These are phyloP conservation scores for Ceratobasidium sp. DNA, from an alignment of 1,284 basidiomycete species.

Conservation along the genomic window DNA sequence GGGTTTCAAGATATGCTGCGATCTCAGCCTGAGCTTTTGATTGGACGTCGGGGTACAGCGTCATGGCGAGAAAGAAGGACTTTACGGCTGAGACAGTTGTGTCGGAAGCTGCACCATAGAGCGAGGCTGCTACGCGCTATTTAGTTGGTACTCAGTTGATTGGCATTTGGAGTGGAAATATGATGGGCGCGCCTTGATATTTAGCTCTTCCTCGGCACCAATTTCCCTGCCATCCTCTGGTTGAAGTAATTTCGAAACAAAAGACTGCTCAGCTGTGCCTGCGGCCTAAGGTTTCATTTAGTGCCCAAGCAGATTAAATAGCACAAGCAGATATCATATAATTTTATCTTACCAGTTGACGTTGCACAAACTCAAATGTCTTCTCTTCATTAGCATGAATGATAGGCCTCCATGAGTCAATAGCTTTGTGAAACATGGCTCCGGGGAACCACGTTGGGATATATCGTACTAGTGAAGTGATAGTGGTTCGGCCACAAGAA, in stretches of 20 bases:
- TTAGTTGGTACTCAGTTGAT: neutral
- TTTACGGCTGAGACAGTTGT: constrained; percentile 35
- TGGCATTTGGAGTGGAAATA: neutral
- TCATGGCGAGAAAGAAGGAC: constrained; percentile 34
- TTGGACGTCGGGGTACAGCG: constrained; percentile 34
- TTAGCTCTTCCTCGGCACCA: constrained; percentile 44
- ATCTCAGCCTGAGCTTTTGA: constrained; percentile 31
- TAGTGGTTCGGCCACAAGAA: neutral
- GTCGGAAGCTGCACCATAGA: constrained; percentile 46
- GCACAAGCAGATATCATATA: too few species aligned
- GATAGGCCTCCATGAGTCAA: constrained; percentile 41
- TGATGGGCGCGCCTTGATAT: constrained; percentile 48
- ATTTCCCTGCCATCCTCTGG: constrained; percentile 39
- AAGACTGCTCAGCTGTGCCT: constrained; percentile 46
- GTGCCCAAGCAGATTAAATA: neutral
- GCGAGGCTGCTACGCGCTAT: constrained; percentile 44
- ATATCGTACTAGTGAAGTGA: constrained; percentile 44
- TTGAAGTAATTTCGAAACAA: constrained; percentile 45
- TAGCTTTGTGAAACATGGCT: constrained; percentile 46
- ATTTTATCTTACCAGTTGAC: constrained; percentile 45
- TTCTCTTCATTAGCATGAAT: constrained; percentile 44
- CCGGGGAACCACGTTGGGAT: constrained; percentile 49
- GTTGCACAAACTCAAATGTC: constrained; percentile 45
- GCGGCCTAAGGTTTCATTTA: constrained; percentile 42
- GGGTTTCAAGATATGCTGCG: neutral